Evolutionary conservation across 768 basidiomycete genomes (phyloP).

Genomic region (Serendipita sp.): DNA sequence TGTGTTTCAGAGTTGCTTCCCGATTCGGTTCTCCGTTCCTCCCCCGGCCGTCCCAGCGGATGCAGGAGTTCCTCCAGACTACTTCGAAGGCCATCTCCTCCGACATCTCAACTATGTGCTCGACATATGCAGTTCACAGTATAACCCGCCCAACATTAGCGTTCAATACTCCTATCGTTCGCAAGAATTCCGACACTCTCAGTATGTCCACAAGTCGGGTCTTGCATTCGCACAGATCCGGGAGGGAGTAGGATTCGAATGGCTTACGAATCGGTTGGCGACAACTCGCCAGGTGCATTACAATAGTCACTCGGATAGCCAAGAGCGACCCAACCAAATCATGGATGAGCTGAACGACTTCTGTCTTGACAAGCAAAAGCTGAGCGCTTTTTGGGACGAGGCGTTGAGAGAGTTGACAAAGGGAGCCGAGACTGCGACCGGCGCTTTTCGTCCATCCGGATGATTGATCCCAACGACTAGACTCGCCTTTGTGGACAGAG

Average conservation of each 20-base stretch:
- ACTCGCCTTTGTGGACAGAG: too few relatives aligned
- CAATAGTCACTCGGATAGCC: slow-evolving; percentile 17
- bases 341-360: slow-evolving; percentile 44
- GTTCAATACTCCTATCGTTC: slow-evolving; percentile 84
- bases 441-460: too few relatives aligned
- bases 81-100: slow-evolving; percentile 70
- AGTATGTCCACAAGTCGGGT: slow-evolving; percentile 84
- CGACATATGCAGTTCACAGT: slow-evolving; percentile 15
- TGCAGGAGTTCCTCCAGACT: slow-evolving; percentile 41
- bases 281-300: slow-evolving; percentile 47
- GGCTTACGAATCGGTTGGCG: slow-evolving; percentile 79
- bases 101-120: slow-evolving; percentile 62
- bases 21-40: slow-evolving; percentile 57
- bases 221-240: slow-evolving; percentile 82
- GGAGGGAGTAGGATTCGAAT: slow-evolving; percentile 72
- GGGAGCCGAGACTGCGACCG: neutral
- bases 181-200: slow-evolving; percentile 60
- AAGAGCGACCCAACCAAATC: slow-evolving; percentile 48
- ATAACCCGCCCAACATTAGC: slow-evolving; percentile 65
- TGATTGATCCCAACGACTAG: too few relatives aligned
- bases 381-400: slow-evolving; percentile 61
- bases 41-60: slow-evolving; percentile 60
- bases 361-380: slow-evolving; percentile 38
- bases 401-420: slow-evolving; percentile 35
- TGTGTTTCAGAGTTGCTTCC: slow-evolving; percentile 83